Evolutionary conservation across 192 early-diverging fungal genomes (phyloP).

Genomic region (Coemansia sp.): DNA sequence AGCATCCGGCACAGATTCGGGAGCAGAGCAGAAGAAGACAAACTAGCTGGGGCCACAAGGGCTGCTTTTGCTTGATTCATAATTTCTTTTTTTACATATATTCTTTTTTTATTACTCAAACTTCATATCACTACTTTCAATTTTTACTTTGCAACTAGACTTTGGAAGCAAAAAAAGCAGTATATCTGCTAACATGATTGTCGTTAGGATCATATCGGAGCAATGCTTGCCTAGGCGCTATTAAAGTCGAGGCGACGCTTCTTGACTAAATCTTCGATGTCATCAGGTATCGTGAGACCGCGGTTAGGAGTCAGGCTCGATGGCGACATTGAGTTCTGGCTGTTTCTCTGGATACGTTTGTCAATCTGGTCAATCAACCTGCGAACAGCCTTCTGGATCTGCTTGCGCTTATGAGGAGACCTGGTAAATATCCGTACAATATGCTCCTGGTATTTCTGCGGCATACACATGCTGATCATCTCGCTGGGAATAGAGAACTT

Average conservation of each 20-base stretch:
- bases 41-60: slow-evolving; percentile 15
- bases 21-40: slow-evolving; percentile 31
- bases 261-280: slow-evolving; percentile 12
- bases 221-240: background rate
- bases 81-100: background rate
- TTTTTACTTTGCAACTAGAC: no score
- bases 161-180: no score
- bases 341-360: background rate
- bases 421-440: slow-evolving; percentile 52
- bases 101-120: background rate
- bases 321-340: slow-evolving; percentile 1
- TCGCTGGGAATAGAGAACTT: slow-evolving; percentile 70
- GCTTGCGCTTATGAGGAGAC: slow-evolving; percentile 34
- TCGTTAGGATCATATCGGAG: background rate
- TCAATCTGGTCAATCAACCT: slow-evolving; percentile 36
- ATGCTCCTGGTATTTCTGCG: slow-evolving; percentile 50
- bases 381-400: slow-evolving; percentile 48
- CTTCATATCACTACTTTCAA: no score
- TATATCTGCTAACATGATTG: background rate
- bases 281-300: slow-evolving; percentile 41
- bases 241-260: slow-evolving; percentile 34
- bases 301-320: slow-evolving; percentile 44
- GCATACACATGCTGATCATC: slow-evolving; percentile 65
- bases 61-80: background rate
- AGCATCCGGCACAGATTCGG: background rate